Base-by-base conservation (phyloP, 2,329 filamentous ascomycete species). In the Cladosporium austrohemisphaericum region DNA sequence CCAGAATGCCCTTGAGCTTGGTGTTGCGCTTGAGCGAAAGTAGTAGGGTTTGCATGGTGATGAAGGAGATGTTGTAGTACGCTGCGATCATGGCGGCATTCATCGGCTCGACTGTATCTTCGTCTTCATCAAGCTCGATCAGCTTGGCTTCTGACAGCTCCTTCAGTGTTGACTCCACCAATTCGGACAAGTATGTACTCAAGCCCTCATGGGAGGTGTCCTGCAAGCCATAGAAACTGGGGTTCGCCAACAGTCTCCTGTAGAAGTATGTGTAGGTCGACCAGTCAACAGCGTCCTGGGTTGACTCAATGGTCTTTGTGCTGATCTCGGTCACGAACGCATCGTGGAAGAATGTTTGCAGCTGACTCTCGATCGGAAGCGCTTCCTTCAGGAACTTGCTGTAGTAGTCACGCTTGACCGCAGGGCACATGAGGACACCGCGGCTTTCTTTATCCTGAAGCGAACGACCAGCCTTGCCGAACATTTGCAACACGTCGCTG, bases 201-300 rank as follows among this genome's bases (percentile, higher is more conserved):
- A 98, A 76, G 3, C 88, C 91, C 59, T 97, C 92, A 58, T 96
- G 88, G 1, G 88, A 91, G 3, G 88, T 88, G 65, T 91, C 89
- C 13, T 84, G 85, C 53, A 98, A 74, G 58, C 89, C 88, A 72
- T 98, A 98, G 74, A 91, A 98, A 69, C 89, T 96, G 7, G 93
- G 93, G 66, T 98, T 98, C 23, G 92, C 91, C 28, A 97, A 79
- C 29, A 98, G 79, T 51, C 93, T 85, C 35, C 93, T 86, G 72
- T 98, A 98, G 72, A 97, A 96, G 73, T 95, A 98, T 9, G 92
- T 96, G 66, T 96, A 97, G 0, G 93, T 97, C 29, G 90, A 88
- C 93, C 93, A 98, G 70, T 95, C 94, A 58, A 98, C 91, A 9
- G 92, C 93, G 71, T 97, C 92, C 60, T 97, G 93, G 11, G 90